Conservation (phyloP, 2,329 filamentous ascomycete genomes). For the Zymoseptoria crescenta region DNA sequence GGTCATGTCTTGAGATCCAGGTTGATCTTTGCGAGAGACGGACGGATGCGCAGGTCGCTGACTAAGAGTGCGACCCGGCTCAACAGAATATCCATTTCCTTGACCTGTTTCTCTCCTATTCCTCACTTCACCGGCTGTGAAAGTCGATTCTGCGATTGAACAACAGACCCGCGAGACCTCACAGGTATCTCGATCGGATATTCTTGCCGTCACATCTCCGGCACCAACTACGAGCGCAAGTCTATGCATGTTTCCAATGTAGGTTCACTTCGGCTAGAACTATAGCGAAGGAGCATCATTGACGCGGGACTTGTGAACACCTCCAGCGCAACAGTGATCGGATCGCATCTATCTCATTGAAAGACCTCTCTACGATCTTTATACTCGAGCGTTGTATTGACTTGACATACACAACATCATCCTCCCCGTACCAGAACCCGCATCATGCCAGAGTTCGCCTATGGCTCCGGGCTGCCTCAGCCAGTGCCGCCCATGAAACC, state of each 20-base stretch:
- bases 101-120: too few species aligned
- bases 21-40: not conserved
- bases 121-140: too few species aligned
- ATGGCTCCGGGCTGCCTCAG: conserved; percentile 14
- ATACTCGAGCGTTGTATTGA: not conserved
- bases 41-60: not conserved
- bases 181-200: too few species aligned
- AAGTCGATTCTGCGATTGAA: too few species aligned
- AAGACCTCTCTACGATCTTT: not conserved
- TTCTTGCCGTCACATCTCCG: too few species aligned
- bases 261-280: too few species aligned
- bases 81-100: too few species aligned
- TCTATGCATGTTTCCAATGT: too few species aligned
- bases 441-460: conserved; percentile 16
- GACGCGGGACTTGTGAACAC: not conserved
- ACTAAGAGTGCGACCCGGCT: not conserved
- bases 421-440: not conserved
- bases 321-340: not conserved
- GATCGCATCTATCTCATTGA: not conserved
- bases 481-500: conserved; percentile 15
- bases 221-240: too few species aligned
- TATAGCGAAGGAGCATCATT: too few species aligned
- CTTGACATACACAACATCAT: not conserved
- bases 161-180: too few species aligned
- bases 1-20: not conserved